Conservation (phyloP, 2,329 filamentous ascomycete genomes). For the Paecilomyces fulvus region DNA sequence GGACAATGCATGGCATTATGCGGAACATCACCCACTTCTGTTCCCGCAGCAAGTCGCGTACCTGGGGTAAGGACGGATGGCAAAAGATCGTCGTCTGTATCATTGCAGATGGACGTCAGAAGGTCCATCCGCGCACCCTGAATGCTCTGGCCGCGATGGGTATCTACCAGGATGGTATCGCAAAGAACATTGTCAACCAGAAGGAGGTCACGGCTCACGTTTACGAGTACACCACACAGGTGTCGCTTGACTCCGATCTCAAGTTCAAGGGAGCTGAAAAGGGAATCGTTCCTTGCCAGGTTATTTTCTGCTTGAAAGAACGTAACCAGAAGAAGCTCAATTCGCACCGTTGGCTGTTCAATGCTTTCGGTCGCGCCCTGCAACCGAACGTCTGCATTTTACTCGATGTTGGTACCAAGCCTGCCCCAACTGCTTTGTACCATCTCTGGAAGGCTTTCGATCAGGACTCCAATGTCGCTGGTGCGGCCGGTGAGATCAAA, state of each 20-base stretch:
- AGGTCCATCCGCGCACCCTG: slow-evolving; percentile 85
- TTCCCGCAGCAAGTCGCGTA: slow-evolving; percentile 80
- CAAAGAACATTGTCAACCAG: slow-evolving; percentile 96
- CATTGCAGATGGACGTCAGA: slow-evolving; percentile 87
- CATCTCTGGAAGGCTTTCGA: slow-evolving; percentile 99
- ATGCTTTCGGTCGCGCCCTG: slow-evolving; percentile 84
- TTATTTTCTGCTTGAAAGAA: slow-evolving; percentile 98
- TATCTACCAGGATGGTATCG: slow-evolving; percentile 95
- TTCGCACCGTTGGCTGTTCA: slow-evolving; percentile 98
- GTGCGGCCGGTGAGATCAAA: slow-evolving; percentile 94
- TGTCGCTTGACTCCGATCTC: slow-evolving; percentile 86
- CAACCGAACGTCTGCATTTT: slow-evolving; percentile 96
- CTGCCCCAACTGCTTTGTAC: slow-evolving; percentile 83
- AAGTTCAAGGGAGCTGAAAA: slow-evolving; percentile 99
- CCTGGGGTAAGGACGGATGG: slow-evolving; percentile 96
- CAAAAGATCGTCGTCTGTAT: slow-evolving; percentile 98
- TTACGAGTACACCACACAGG: slow-evolving; percentile 98
- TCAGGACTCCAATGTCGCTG: slow-evolving; percentile 92
- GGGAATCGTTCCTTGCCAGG: slow-evolving; percentile 94
- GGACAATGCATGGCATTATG: slow-evolving; percentile 98
- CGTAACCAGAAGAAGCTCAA: slow-evolving; percentile 97
- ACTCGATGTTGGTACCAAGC: slow-evolving; percentile 90
- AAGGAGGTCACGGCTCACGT: slow-evolving; percentile 93
- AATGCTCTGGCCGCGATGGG: slow-evolving; percentile 95
- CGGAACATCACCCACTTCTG: slow-evolving; percentile 97